Percentiles rank a stretch among this genome's conserved stretches.
Conservation (phyloP, 345 rosid genomes). For the Ceriops tagal region DNA sequence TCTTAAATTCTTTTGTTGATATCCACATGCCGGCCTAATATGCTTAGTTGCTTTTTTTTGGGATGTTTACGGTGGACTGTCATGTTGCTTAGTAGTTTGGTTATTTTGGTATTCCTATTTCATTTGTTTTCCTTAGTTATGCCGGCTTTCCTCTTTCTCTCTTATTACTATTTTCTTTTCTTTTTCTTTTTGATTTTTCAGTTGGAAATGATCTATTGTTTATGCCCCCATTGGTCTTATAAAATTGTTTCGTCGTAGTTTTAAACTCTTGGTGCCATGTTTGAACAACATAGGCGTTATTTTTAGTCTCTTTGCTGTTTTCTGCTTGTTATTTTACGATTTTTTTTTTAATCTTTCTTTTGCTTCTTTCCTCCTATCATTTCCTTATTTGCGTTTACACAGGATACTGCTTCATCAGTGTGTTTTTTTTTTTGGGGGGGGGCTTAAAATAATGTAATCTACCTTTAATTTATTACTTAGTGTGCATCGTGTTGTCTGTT, state of each 20-base stretch:
- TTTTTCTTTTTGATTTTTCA: not conserved
- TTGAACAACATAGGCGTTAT: not conserved
- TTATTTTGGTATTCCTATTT: not conserved
- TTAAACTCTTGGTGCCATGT: not conserved
- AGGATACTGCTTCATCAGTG: slow-evolving; percentile 1
- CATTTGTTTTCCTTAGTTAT: not conserved
- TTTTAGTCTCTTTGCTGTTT: slow-evolving; percentile 2
- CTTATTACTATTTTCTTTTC: not conserved
- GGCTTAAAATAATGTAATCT: slow-evolving; percentile 7
- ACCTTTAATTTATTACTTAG: slow-evolving; percentile 10
- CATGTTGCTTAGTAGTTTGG: not conserved
- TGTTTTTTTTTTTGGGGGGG: not conserved
- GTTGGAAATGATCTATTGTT: not conserved
- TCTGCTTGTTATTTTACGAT: not conserved
- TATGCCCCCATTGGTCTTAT: not conserved
- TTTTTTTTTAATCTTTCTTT: slow-evolving; percentile 2
- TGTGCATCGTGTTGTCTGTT: slow-evolving; percentile 15
- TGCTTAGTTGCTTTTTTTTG: not conserved
- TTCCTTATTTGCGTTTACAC: not conserved
- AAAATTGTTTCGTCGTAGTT: not conserved
- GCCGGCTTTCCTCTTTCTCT: not conserved
- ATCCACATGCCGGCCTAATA: not conserved
- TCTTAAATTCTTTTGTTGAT: not conserved
- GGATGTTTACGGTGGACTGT: not conserved
- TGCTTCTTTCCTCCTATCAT: not conserved